Evolutionary conservation across 345 rosid genomes (phyloP).

Genomic region (Lumnitzera littorea): DNA sequence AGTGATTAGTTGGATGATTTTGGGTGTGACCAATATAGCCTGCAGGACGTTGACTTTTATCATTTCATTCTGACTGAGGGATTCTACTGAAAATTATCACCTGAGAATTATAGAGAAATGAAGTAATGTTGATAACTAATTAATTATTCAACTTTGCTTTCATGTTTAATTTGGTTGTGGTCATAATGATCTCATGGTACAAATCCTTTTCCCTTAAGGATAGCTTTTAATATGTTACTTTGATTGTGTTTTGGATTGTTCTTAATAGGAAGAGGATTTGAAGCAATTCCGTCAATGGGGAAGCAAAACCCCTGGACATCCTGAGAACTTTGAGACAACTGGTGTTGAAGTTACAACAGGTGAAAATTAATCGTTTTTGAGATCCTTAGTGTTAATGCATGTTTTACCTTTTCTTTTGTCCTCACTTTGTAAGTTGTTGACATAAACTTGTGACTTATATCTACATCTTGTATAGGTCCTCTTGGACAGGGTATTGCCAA

Average conservation of each 20-base stretch:
- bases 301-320: slow-evolving; percentile 99
- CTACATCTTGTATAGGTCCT: slow-evolving; percentile 46
- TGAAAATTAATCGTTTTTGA: slow-evolving; percentile 16
- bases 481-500: slow-evolving; percentile 92
- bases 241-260: slow-evolving; percentile 3
- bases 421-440: not conserved
- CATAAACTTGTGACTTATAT: not conserved
- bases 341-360: slow-evolving; percentile 99
- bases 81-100: no score
- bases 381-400: not conserved
- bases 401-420: no score
- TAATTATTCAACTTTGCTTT: no score
- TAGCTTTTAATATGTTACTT: not conserved
- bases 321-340: slow-evolving; percentile 98
- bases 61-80: no score
- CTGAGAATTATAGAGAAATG: no score
- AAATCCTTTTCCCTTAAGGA: not conserved
- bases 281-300: slow-evolving; percentile 88
- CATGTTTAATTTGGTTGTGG: no score
- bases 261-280: slow-evolving; percentile 80
- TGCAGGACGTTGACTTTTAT: no score
- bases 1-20: no score
- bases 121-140: no score
- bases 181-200: no score
- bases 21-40: no score